These are phyloP conservation scores for Penicillium steckii DNA, from an alignment of 495 filamentous ascomycete species.

Conservation along the genomic window DNA sequence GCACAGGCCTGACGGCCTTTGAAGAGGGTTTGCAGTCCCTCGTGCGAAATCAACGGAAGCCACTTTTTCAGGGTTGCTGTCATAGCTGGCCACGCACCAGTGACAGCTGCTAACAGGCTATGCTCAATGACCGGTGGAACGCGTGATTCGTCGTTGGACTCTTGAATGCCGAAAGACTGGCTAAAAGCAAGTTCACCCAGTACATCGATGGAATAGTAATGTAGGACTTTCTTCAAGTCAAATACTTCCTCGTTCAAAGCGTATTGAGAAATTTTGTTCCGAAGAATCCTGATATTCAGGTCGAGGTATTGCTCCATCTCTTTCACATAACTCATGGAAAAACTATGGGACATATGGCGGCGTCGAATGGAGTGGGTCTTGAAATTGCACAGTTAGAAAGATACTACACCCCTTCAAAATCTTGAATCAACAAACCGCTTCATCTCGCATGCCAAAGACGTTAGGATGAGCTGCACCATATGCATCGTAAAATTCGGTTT, in stretches of 20 bases:
- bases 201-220: slow-evolving; percentile 9
- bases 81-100: slow-evolving; percentile 13
- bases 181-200: slow-evolving; percentile 10
- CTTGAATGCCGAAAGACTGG: slow-evolving; percentile 10
- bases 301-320: slow-evolving; percentile 13
- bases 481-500: slow-evolving; percentile 15
- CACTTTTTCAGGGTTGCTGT: slow-evolving; percentile 5
- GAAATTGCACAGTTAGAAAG: neutral
- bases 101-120: slow-evolving; percentile 12
- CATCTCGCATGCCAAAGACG: slow-evolving; percentile 11
- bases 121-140: slow-evolving; percentile 10
- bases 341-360: slow-evolving; percentile 13
- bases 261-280: slow-evolving; percentile 1
- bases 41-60: slow-evolving; percentile 10
- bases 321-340: slow-evolving; percentile 12
- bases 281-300: slow-evolving; percentile 6
- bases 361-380: slow-evolving; percentile 10
- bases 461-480: slow-evolving; percentile 14
- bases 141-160: slow-evolving; percentile 4
- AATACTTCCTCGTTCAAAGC: slow-evolving; percentile 1
- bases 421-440: neutral
- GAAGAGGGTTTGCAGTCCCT: slow-evolving; percentile 4
- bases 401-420: neutral
- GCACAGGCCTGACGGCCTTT: slow-evolving; percentile 9
- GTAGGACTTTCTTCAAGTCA: slow-evolving; percentile 8